phyloP scores from a whole-genome alignment of 2,329 filamentous ascomycete genomes.

The Myriosclerotinia scirpicola region DNA sequence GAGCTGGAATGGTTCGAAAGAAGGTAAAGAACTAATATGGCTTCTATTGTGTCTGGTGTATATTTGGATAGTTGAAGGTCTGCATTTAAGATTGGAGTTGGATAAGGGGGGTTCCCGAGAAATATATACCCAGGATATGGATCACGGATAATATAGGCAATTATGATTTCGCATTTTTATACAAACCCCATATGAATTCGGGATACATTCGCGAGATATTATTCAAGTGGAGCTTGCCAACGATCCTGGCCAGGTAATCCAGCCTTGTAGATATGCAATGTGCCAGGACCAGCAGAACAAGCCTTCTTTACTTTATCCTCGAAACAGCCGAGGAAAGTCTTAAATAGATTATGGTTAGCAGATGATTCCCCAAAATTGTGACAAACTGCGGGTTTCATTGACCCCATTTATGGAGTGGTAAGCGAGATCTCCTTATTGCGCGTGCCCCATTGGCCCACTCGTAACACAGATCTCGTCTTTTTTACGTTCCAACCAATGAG shows the following conservation, averaged over 20 bases:
- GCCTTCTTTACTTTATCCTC: neutral
- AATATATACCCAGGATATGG: constrained; percentile 21
- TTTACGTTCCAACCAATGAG: constrained; percentile 2
- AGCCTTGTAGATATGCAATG: neutral
- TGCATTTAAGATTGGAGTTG: constrained; percentile 17
- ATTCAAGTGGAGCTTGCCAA: neutral
- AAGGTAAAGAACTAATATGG: constrained; percentile 50
- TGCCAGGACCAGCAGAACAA: neutral
- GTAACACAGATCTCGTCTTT: neutral
- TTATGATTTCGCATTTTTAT: constrained; percentile 3
- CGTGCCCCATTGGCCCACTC: constrained; percentile 8
- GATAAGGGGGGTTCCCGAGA: neutral
- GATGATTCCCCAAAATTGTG: neutral
- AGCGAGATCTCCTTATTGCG: constrained; percentile 13
- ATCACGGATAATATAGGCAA: constrained; percentile 4
- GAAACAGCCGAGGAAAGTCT: neutral
- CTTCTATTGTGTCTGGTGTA: neutral
- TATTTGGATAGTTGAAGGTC: neutral
- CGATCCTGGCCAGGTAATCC: neutral
- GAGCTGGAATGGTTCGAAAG: constrained; percentile 53
- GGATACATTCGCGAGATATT: neutral
- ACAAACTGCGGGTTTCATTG: neutral
- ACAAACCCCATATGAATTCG: constrained; percentile 5
- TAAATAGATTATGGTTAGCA: neutral
- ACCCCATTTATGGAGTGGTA: constrained; percentile 5